These are phyloP conservation scores for Conringia planisiliqua DNA, from an alignment of 345 rosid species.

Conservation along the genomic window DNA sequence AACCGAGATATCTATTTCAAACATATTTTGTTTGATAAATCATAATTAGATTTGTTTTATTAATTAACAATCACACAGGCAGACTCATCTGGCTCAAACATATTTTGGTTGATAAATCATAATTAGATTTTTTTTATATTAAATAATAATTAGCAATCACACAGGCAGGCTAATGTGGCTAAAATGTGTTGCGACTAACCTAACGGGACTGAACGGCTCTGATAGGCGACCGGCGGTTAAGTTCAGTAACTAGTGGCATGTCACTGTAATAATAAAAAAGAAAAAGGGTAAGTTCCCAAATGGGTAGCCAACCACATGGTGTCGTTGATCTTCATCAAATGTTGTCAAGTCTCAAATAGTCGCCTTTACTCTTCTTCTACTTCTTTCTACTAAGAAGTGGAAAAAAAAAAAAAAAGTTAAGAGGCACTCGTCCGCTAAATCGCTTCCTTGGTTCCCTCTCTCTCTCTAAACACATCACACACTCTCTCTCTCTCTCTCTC, in stretches of 20 bases:
- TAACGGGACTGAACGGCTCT: not conserved
- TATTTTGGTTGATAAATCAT: too few relatives aligned
- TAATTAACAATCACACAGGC: not conserved
- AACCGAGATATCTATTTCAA: not conserved
- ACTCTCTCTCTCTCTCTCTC: not conserved
- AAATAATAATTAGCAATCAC: not conserved
- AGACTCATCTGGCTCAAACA: not conserved
- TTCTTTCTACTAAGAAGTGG: not conserved
- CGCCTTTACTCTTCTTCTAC: constrained; percentile 26
- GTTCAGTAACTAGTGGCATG: constrained; percentile 38
- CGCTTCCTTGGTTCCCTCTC: constrained; percentile 5
- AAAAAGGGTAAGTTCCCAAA: constrained; percentile 28
- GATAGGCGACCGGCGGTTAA: not conserved
- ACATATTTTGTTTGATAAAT: not conserved
- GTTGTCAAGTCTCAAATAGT: constrained; percentile 6
- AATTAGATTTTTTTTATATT: too few relatives aligned
- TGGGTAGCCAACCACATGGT: constrained; percentile 31
- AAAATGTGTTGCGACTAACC: too few relatives aligned
- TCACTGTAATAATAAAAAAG: constrained; percentile 34
- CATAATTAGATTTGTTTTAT: not conserved
- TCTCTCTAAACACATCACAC: constrained; percentile 21
- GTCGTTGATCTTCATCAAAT: constrained; percentile 36
- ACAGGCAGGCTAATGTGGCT: not conserved
- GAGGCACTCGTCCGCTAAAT: constrained; percentile 45
- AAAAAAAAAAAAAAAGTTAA: not conserved